These are phyloP conservation scores for Carex parvula DNA, from an alignment of 176 grass and related monocot species.

Conservation along the genomic window DNA sequence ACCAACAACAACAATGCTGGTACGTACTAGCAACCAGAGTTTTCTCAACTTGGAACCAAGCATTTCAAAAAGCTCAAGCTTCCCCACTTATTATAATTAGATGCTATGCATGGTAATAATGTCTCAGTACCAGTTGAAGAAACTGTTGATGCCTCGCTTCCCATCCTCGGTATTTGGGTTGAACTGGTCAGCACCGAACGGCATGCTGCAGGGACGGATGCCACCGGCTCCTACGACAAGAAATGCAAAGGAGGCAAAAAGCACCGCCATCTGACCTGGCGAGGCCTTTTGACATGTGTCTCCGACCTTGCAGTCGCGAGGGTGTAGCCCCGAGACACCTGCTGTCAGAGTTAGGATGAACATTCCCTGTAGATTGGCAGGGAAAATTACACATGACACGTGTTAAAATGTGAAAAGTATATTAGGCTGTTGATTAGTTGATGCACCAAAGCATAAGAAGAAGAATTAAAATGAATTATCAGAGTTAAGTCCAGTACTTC, in stretches of 20 bases:
- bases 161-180: slow-evolving; percentile 71
- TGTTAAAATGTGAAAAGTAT: neutral
- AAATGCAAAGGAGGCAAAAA: slow-evolving; percentile 64
- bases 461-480: neutral
- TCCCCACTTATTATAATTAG: neutral
- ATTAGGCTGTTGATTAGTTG: neutral
- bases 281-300: slow-evolving; percentile 45
- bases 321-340: slow-evolving; percentile 51
- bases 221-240: slow-evolving; percentile 64
- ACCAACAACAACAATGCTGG: neutral
- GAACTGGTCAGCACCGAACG: slow-evolving; percentile 91
- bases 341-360: slow-evolving; percentile 73
- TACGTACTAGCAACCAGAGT: neutral
- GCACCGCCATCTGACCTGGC: slow-evolving; percentile 50
- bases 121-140: slow-evolving; percentile 86
- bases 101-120: neutral
- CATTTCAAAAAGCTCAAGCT: neutral
- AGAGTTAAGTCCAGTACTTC: neutral
- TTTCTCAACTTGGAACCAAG: neutral
- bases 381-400: neutral
- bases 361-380: slow-evolving; percentile 52
- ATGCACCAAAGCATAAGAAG: neutral
- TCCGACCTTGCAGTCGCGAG: slow-evolving; percentile 33
- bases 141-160: slow-evolving; percentile 94
- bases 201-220: slow-evolving; percentile 89